Evolutionary conservation across 805 yeast species (phyloP).

Genomic region (Wickerhamomyces pijperi): DNA sequence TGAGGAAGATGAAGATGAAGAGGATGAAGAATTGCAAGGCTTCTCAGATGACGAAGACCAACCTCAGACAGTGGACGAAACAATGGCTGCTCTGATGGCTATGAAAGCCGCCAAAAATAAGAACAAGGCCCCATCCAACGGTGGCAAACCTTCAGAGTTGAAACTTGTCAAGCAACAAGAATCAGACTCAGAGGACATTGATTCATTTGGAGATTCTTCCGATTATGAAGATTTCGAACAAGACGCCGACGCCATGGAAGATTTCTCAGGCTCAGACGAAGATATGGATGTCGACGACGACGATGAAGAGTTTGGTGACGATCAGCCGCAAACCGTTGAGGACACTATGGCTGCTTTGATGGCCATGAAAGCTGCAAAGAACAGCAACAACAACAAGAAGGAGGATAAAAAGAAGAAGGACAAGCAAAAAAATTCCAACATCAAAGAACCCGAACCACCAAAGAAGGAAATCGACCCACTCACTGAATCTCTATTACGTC

Average conservation of each 20-base stretch:
- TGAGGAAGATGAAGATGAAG: conserved; percentile 31
- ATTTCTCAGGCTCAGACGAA: conserved; percentile 8
- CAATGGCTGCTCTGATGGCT: conserved; percentile 23
- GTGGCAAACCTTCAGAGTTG: too few species aligned
- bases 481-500: conserved; percentile 30
- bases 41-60: conserved; percentile 10
- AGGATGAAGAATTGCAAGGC: conserved; percentile 32
- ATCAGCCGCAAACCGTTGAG: conserved; percentile 18
- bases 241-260: not conserved
- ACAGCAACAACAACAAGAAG: conserved; percentile 3
- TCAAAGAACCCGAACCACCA: conserved; percentile 25
- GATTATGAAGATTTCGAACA: not conserved
- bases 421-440: conserved; percentile 8
- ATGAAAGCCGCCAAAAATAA: conserved; percentile 15
- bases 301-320: conserved; percentile 12
- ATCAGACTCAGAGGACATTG: not conserved
- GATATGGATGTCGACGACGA: conserved; percentile 23
- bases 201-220: not conserved
- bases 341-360: conserved; percentile 25
- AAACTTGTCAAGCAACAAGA: too few species aligned
- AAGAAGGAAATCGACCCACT: conserved; percentile 22
- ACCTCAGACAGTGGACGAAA: conserved; percentile 22
- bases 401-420: conserved; percentile 3
- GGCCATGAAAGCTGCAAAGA: conserved; percentile 13
- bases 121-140: conserved; percentile 3